These are phyloP conservation scores for Ramaria sp. DNA, from an alignment of 768 basidiomycete species.

Conservation along the genomic window DNA sequence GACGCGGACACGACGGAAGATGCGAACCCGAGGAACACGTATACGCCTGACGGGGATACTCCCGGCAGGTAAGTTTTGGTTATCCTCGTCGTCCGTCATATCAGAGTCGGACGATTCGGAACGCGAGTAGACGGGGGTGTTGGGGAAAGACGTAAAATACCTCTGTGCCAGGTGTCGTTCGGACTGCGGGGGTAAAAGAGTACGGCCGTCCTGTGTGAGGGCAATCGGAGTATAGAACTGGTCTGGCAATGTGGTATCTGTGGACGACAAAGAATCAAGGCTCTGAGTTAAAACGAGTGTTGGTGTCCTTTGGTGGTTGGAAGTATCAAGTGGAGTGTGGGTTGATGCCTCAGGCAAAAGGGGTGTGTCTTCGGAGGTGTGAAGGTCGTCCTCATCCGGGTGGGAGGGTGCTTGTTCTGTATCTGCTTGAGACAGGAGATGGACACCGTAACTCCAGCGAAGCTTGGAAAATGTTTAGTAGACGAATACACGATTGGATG, in stretches of 20 bases:
- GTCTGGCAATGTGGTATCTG: not conserved
- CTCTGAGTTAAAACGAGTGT: not conserved
- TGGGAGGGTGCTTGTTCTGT: slow-evolving; percentile 23
- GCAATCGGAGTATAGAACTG: not conserved
- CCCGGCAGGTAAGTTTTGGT: slow-evolving; percentile 12
- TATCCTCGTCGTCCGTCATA: slow-evolving; percentile 16
- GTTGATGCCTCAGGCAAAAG: slow-evolving; percentile 7
- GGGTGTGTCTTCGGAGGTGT: not conserved
- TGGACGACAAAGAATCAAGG: not conserved
- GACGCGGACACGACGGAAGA: slow-evolving; percentile 17
- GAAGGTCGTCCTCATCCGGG: not conserved
- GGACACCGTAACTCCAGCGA: slow-evolving; percentile 92
- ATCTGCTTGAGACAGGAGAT: slow-evolving; percentile 65
- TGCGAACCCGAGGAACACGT: slow-evolving; percentile 11
- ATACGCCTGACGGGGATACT: slow-evolving; percentile 3
- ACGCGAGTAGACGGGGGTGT: slow-evolving; percentile 26
- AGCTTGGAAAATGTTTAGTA: slow-evolving; percentile 33
- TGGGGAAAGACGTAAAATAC: slow-evolving; percentile 61
- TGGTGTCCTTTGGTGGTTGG: not conserved
- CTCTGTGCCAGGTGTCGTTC: slow-evolving; percentile 18
- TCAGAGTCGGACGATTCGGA: slow-evolving; percentile 9
- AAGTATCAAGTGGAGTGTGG: slow-evolving; percentile 1
- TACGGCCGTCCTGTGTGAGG: not conserved
- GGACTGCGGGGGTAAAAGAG: not conserved
- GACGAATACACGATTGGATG: not conserved